Evolutionary conservation across 352 stramenopile genomes (phyloP).

Genomic region (Elongisporangium prolatum): DNA sequence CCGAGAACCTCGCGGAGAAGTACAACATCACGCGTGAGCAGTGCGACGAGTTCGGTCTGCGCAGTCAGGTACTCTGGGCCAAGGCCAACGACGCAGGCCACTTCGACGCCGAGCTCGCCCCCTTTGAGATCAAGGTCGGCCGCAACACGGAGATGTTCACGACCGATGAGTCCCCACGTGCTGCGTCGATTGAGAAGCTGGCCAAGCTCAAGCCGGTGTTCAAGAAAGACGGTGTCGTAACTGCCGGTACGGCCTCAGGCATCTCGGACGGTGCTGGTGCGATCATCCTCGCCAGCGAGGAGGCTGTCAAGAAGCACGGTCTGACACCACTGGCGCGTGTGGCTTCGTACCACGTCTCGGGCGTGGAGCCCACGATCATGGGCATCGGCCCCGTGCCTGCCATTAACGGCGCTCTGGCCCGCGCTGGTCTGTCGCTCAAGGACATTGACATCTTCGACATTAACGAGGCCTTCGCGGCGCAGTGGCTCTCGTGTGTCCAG

Average conservation of each 20-base stretch:
- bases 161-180: slow-evolving; percentile 74
- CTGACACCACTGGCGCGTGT: slow-evolving; percentile 92
- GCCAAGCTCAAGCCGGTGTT: slow-evolving; percentile 94
- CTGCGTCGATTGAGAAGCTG: slow-evolving; percentile 81
- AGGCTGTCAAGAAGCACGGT: slow-evolving; percentile 90
- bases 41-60: slow-evolving; percentile 93
- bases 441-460: slow-evolving; percentile 98
- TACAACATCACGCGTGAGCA: slow-evolving; percentile 92
- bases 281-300: slow-evolving; percentile 93
- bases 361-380: slow-evolving; percentile 97
- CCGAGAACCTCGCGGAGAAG: slow-evolving; percentile 97
- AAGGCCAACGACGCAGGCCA: slow-evolving; percentile 87
- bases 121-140: slow-evolving; percentile 88
- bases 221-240: slow-evolving; percentile 97
- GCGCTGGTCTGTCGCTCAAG: slow-evolving; percentile 82
- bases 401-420: slow-evolving; percentile 90
- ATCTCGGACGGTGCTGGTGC: slow-evolving; percentile 96
- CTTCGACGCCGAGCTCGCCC: slow-evolving; percentile 95
- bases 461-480: slow-evolving; percentile 98
- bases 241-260: slow-evolving; percentile 93
- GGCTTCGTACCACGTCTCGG: slow-evolving; percentile 89
- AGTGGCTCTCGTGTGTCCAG: slow-evolving; percentile 96
- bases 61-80: slow-evolving; percentile 92
- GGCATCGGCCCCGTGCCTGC: slow-evolving; percentile 96
- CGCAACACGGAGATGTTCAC: slow-evolving; percentile 84